Conservation (phyloP, 164 flowering plant species). For the Tetracentron sinense region DNA sequence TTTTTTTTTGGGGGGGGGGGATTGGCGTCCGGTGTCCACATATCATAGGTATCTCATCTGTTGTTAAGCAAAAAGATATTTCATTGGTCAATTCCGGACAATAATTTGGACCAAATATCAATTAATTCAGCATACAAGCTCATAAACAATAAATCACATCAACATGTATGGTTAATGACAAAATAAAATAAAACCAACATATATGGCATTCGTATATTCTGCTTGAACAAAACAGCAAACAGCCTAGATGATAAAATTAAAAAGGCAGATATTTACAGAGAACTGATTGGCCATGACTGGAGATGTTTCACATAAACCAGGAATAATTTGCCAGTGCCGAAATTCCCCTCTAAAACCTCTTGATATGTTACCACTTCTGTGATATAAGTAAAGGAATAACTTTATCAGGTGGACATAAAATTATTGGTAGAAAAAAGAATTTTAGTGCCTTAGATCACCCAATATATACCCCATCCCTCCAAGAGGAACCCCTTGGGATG, state of each 20-base stretch:
- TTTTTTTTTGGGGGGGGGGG: too few relatives aligned
- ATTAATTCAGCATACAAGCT: neutral
- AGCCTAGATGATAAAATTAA: neutral
- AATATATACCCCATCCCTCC: constrained; percentile 96
- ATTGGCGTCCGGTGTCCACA: too few relatives aligned
- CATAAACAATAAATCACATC: neutral
- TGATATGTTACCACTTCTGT: constrained; percentile 98
- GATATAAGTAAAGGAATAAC: constrained; percentile 1
- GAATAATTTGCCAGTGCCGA: constrained; percentile 85
- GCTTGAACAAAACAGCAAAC: neutral
- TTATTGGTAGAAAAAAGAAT: neutral
- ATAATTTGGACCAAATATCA: too few relatives aligned
- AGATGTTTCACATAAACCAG: constrained; percentile 81
- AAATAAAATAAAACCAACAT: too few relatives aligned
- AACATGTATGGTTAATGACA: too few relatives aligned
- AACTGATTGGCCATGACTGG: constrained; percentile 97
- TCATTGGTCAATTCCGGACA: too few relatives aligned
- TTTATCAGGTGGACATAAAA: neutral
- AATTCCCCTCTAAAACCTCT: constrained; percentile 99
- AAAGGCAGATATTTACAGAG: constrained; percentile 60
- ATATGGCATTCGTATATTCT: neutral
- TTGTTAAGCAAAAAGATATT: neutral
- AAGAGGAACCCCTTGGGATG: constrained; percentile 95
- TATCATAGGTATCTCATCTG: too few relatives aligned
- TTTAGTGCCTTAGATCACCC: neutral